These are phyloP conservation scores for Botryotinia narcissicola DNA, from an alignment of 2,329 filamentous ascomycete genomes.

Conservation along the genomic window DNA sequence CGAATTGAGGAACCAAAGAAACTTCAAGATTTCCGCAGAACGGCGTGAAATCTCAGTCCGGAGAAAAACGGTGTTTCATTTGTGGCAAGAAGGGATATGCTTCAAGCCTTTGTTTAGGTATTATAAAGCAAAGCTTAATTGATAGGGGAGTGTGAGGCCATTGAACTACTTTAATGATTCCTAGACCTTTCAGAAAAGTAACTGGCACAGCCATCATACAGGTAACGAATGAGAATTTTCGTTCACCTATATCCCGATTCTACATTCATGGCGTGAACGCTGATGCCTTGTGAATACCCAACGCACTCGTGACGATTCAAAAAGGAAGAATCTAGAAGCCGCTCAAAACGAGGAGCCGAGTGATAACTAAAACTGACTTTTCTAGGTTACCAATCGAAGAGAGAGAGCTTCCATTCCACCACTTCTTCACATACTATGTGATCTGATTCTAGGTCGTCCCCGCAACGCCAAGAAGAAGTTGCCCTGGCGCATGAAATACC, in stretches of 20 bases:
- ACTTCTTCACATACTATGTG: background rate
- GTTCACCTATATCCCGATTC: background rate
- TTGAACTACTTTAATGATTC: background rate
- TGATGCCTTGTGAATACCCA: background rate
- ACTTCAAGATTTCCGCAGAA: background rate
- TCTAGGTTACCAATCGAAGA: background rate
- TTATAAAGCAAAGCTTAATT: background rate
- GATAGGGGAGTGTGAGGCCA: background rate
- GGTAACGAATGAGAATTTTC: background rate
- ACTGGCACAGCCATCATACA: background rate
- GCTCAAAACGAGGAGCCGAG: background rate
- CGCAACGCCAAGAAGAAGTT: background rate
- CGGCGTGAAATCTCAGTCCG: background rate
- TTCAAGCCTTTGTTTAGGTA: background rate
- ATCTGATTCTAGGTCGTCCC: background rate
- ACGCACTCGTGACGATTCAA: background rate
- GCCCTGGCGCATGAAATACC: background rate
- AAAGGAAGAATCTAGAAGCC: background rate
- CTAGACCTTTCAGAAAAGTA: background rate
- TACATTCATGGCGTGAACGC: background rate
- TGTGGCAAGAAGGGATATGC: too few species aligned
- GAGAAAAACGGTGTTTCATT: background rate
- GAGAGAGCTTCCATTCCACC: background rate
- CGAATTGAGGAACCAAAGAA: background rate
- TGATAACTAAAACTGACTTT: background rate